Conservation (phyloP, 1,284 basidiomycete genomes). For the Erythrobasidium hasegawianum region DNA sequence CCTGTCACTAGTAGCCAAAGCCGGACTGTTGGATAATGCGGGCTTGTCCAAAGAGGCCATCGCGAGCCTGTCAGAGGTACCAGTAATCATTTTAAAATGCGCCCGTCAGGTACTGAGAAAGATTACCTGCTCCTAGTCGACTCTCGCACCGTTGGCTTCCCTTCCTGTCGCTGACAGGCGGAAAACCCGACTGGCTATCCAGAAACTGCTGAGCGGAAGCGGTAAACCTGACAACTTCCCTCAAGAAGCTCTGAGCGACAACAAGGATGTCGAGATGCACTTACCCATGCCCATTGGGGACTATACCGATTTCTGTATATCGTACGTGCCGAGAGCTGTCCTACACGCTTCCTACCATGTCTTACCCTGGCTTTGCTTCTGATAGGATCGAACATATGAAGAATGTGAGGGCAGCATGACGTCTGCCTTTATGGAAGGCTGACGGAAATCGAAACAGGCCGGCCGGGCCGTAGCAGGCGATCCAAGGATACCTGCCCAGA, state of each 20-base stretch:
- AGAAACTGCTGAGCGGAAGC: neutral
- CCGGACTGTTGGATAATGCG: neutral
- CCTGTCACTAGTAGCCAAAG: slow-evolving; percentile 3
- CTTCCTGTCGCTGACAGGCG: neutral
- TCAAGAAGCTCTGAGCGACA: neutral
- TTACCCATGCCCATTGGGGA: slow-evolving; percentile 23
- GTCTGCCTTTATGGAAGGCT: too few species aligned
- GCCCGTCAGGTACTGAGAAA: too few species aligned
- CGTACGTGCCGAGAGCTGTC: neutral
- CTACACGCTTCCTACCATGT: neutral
- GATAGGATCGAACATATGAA: slow-evolving; percentile 11
- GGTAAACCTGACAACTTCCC: slow-evolving; percentile 4
- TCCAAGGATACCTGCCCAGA: slow-evolving; percentile 11
- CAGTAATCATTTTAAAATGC: too few species aligned
- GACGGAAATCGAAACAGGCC: neutral
- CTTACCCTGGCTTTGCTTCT: neutral
- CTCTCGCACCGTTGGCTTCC: neutral
- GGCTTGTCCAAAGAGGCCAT: too few species aligned
- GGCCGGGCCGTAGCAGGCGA: slow-evolving; percentile 10
- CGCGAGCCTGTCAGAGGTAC: too few species aligned
- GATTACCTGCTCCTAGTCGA: neutral
- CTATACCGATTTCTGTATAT: slow-evolving; percentile 27
- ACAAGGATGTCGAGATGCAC: slow-evolving; percentile 8
- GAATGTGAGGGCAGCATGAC: neutral
- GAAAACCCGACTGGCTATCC: neutral